Percentiles rank a stretch among this genome's conserved stretches.
These are phyloP conservation scores for Dissophora globulifera DNA, from an alignment of 192 early-diverging fungal species.

Conservation along the genomic window DNA sequence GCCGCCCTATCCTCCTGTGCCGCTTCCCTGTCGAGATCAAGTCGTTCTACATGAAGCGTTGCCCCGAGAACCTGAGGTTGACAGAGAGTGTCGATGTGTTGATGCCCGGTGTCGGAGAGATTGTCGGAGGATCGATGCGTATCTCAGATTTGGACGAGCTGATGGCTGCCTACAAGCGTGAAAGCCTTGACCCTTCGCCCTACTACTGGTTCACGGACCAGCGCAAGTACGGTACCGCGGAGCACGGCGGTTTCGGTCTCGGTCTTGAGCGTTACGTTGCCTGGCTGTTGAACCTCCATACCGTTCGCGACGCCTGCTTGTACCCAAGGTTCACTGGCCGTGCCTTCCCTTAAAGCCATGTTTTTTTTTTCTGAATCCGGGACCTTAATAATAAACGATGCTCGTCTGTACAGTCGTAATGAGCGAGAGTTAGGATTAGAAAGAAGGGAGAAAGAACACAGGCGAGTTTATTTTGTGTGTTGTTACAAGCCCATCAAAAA, in stretches of 20 bases:
- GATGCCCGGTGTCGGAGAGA: conserved; percentile 98
- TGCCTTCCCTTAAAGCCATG: conserved; percentile 55
- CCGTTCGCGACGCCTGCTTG: conserved; percentile 89
- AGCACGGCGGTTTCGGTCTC: conserved; percentile 98
- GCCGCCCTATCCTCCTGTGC: conserved; percentile 93
- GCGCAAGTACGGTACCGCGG: conserved; percentile 96
- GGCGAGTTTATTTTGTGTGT: background rate
- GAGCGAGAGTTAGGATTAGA: no score
- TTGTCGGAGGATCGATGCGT: conserved; percentile 98
- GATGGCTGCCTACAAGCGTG: conserved; percentile 84
- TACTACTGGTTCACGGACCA: conserved; percentile 99
- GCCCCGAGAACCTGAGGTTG: conserved; percentile 80
- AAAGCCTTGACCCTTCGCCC: conserved; percentile 88
- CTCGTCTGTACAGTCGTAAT: no score
- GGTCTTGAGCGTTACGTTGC: conserved; percentile 97
- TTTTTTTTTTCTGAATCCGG: no score
- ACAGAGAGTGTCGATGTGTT: conserved; percentile 98
- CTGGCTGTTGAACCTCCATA: conserved; percentile 93
- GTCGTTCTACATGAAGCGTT: conserved; percentile 99
- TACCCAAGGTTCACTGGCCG: conserved; percentile 81
- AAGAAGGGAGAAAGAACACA: no score
- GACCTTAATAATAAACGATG: no score
- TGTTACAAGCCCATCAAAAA: conserved; percentile 41
- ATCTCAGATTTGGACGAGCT: conserved; percentile 88
- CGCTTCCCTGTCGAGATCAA: conserved; percentile 99